These are phyloP conservation scores for Chaetomiaceae sp. DNA, from an alignment of 2,329 filamentous ascomycete species.

Conservation along the genomic window DNA sequence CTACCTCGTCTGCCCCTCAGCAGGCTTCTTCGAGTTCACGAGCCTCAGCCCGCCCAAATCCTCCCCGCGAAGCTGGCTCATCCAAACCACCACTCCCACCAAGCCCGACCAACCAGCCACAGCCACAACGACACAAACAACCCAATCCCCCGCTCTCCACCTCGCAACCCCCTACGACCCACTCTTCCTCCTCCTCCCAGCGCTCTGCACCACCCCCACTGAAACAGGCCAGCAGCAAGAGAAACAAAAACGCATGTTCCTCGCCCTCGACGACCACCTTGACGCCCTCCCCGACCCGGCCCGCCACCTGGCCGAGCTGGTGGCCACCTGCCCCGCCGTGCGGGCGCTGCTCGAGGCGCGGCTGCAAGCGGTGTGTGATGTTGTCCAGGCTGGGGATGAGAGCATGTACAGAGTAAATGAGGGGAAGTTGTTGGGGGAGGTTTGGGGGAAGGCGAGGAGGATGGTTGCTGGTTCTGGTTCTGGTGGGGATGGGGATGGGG, in stretches of 20 bases:
- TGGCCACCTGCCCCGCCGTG: slow-evolving; percentile 42
- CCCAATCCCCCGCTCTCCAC: slow-evolving; percentile 68
- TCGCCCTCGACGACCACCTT: slow-evolving; percentile 67
- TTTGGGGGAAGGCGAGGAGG: slow-evolving; percentile 66
- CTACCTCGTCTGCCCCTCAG: slow-evolving; percentile 58
- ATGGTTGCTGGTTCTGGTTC: slow-evolving; percentile 56
- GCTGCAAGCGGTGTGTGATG: slow-evolving; percentile 71
- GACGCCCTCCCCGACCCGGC: slow-evolving; percentile 54
- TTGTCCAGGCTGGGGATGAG: slow-evolving; percentile 76
- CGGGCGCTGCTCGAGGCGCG: slow-evolving; percentile 55
- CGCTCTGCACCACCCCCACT: slow-evolving; percentile 45
- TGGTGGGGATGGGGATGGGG: too few relatives aligned
- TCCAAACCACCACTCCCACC: slow-evolving; percentile 34
- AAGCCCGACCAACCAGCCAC: slow-evolving; percentile 15
- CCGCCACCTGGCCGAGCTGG: slow-evolving; percentile 54
- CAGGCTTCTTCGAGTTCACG: slow-evolving; percentile 62
- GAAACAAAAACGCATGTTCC: slow-evolving; percentile 57
- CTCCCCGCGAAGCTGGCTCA: slow-evolving; percentile 58
- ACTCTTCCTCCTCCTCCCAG: slow-evolving; percentile 75
- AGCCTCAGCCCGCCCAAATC: slow-evolving; percentile 49
- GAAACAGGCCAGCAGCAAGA: slow-evolving; percentile 31
- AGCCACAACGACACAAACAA: slow-evolving; percentile 35
- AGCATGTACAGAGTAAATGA: slow-evolving; percentile 77
- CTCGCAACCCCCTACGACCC: slow-evolving; percentile 81
- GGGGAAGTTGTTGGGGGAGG: slow-evolving; percentile 59